Base-by-base conservation (phyloP, 2,329 filamentous ascomycete species). In the Cladorrhinum sp. region DNA sequence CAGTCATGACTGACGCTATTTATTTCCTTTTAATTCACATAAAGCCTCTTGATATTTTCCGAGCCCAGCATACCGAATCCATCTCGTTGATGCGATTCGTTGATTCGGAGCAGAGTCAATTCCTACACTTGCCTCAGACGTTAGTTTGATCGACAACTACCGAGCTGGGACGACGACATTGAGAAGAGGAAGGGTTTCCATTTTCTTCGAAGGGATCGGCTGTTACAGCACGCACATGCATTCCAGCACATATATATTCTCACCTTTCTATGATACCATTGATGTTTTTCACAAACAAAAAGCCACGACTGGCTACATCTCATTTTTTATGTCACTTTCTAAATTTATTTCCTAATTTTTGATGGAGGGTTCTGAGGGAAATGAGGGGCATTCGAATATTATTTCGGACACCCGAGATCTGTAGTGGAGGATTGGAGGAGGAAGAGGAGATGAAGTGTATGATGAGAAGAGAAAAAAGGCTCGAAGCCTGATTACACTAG, bases 1-100 rank as follows among this genome's bases (percentile, higher is more conserved):
- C 45, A 50, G 63, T 63, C 63, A 65, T 57, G 63, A 63, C 61
- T 65, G 63, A 65, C 63, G 63, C 55, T 55, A 61, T 27, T 55
- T 48, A 48, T 55, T 55, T 56, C 41, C 22, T 56, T 56, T 36
- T 36, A 16, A 9, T 10, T 12, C 12, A 36, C 16, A 10, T 13
- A 16, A 36, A 12, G n/a, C n/a, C 32, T 36, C 16, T 36, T 36
- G 32, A 16, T 16, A n/a, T 16, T 36, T 36, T 36, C 3, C 12
- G 8, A 36, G 3, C 32, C 10, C 10, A 36, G 32, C 32, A 10
- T 9, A 36, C 16, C 16, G 9, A 16, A 36, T 3, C 32, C 16
- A 8, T 3, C 16, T 3, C 8, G 32, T 36, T 2, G 16, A 12
- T 10, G 25, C 4, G 25, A 29, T 29, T n/a, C 25, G 25, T 5